Evolutionary conservation across 345 rosid species (phyloP), one percentile per base, ranked within the genome.

Genomic region (Corymbia maculata): DNA sequence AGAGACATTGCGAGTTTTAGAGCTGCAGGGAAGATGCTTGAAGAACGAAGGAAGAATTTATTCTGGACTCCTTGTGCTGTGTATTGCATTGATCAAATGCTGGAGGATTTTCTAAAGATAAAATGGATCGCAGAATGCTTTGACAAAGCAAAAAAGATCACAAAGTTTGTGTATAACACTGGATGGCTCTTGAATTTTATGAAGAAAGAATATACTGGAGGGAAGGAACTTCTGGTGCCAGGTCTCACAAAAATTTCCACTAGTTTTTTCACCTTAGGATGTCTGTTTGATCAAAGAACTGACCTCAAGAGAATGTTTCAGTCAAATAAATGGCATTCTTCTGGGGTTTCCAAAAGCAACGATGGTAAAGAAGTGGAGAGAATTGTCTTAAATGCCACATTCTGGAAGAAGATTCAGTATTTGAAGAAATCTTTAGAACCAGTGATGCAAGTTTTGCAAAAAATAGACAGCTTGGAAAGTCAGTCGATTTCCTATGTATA

Each of bases 61-160:
- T 96, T 94, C 92, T 95, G 98, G 98, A 93, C 95, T 16, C 97
- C 97, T 57, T 96, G 97, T 89, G 97, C 97, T 57, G 89, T 91
- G 61, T 87, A 94, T 88, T 92, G 92, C 90, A 91, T 96, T 87
- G 97, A 96, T 88, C 90, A 89, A 70, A 93, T 95, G 93, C 94
- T 96, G 75, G 96, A 95, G 88, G 97, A 95, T 89, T 90, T 95
- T 90, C 53, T 94, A 90, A 94, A 90, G 86, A 92, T 95, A 87
- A 94, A 93, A 50, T 89, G 94, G 89, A 94, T 96, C 64, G 91
- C 95, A 53, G 95, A 96, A 87, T 94, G 97, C 92, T 79, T 94
- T 52, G 95, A 92, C 61, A 95, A 95, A 87, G 93, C 93, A 10
- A 94, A 93, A 90, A 95, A 82, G 90, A 90, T 95, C 90, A 95